Percentiles rank a stretch among this genome's conserved stretches.
phyloP scores from a whole-genome alignment of 495 filamentous ascomycete genomes.

The Lasiosphaeria hispida region DNA sequence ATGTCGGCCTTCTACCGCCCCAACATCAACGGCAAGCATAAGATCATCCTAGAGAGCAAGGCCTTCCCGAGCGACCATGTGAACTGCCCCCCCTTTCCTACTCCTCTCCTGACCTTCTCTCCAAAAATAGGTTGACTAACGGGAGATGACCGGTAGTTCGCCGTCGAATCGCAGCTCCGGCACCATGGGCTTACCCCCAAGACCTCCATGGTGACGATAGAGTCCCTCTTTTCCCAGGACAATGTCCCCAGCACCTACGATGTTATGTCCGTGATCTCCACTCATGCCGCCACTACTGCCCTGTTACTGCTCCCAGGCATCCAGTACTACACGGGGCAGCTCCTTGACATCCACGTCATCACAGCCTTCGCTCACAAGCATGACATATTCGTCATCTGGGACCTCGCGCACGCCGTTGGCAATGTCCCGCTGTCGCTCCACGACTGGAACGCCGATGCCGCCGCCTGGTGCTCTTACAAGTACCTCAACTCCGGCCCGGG shows the following conservation, averaged over 20 bases:
- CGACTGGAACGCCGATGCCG: slow-evolving; percentile 94
- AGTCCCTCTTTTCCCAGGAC: slow-evolving; percentile 54
- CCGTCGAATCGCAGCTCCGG: slow-evolving; percentile 79
- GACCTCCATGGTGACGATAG: slow-evolving; percentile 72
- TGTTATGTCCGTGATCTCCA: slow-evolving; percentile 71
- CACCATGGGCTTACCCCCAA: slow-evolving; percentile 69
- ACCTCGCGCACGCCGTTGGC: slow-evolving; percentile 91
- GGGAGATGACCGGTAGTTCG: slow-evolving; percentile 57
- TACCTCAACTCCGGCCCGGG: slow-evolving; percentile 93
- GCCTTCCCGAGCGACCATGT: slow-evolving; percentile 93
- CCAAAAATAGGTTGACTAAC: too few relatives aligned
- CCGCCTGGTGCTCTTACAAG: slow-evolving; percentile 97
- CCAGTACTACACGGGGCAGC: slow-evolving; percentile 93
- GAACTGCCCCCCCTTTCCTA: slow-evolving; percentile 16
- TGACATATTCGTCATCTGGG: slow-evolving; percentile 84
- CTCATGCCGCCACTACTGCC: slow-evolving; percentile 73
- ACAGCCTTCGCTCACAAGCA: slow-evolving; percentile 74
- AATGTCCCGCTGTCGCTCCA: slow-evolving; percentile 83
- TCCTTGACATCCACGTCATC: slow-evolving; percentile 82
- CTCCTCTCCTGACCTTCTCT: too few relatives aligned
- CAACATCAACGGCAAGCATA: slow-evolving; percentile 65
- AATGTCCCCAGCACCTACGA: slow-evolving; percentile 64
- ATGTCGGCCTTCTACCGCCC: slow-evolving; percentile 92
- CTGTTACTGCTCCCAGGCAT: slow-evolving; percentile 84
- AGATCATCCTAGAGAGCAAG: slow-evolving; percentile 90